Conservation (phyloP, 352 stramenopile genomes). For the Pseudoperonospora humuli region DNA sequence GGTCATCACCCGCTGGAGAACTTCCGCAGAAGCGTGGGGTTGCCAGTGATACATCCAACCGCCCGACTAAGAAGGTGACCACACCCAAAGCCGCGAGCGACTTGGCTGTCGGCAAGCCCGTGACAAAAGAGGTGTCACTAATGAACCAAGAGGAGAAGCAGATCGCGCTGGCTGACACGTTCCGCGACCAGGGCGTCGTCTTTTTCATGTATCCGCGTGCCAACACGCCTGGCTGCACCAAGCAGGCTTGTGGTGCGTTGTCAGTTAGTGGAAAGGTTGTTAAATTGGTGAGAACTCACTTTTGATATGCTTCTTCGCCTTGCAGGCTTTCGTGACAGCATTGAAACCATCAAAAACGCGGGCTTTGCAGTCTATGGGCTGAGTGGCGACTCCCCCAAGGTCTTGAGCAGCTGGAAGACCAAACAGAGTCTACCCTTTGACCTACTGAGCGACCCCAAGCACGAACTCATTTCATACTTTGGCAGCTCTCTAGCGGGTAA, state of each 20-base stretch:
- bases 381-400: conserved; percentile 66
- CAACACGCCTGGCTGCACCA: conserved; percentile 83
- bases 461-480: conserved; percentile 84
- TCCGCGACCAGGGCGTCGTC: conserved; percentile 70
- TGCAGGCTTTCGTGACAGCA: conserved; percentile 78
- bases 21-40: conserved; percentile 25
- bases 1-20: conserved; percentile 12
- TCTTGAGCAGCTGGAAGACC: conserved; percentile 67
- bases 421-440: conserved; percentile 76
- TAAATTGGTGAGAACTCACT: conserved; percentile 6
- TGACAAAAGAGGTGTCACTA: conserved; percentile 59
- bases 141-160: conserved; percentile 59
- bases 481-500: conserved; percentile 68
- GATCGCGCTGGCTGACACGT: conserved; percentile 56
- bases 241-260: conserved; percentile 70
- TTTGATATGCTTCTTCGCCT: background rate
- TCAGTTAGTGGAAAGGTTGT: conserved; percentile 6
- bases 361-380: conserved; percentile 77
- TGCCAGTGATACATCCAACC: conserved; percentile 15
- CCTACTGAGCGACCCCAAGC: conserved; percentile 72
- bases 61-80: conserved; percentile 41
- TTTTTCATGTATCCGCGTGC: conserved; percentile 88
- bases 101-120: conserved; percentile 38
- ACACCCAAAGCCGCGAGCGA: conserved; percentile 29
- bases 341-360: conserved; percentile 72